Evolutionary conservation across 1,139 yeast species (phyloP).

Genomic region (Debaryomycetaceae sp.): DNA sequence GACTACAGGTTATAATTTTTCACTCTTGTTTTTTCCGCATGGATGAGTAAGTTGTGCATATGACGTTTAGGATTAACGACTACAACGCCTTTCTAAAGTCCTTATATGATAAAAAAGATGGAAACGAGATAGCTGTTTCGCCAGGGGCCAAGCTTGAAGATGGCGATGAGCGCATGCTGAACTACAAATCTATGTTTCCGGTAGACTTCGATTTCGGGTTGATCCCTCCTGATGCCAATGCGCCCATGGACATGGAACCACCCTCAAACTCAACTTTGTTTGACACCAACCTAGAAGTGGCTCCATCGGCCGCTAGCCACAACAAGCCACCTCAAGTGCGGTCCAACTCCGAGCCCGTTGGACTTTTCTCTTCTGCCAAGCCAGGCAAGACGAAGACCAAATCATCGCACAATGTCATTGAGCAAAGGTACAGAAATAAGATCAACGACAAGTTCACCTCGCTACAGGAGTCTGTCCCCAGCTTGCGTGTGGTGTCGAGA

Average conservation of each 20-base stretch:
- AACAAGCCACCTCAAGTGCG: too few relatives aligned
- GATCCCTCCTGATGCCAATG: constrained; percentile 9
- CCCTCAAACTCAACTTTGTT: neutral
- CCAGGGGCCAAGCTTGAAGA: too few relatives aligned
- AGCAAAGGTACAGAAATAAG: constrained; percentile 43
- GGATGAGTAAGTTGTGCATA: too few relatives aligned
- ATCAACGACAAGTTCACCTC: constrained; percentile 42
- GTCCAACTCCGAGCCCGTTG: too few relatives aligned
- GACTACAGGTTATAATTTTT: too few relatives aligned
- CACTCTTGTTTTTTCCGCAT: too few relatives aligned
- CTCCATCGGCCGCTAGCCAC: too few relatives aligned
- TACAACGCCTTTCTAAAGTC: constrained; percentile 29
- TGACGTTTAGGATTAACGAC: constrained; percentile 31
- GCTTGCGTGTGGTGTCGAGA: constrained; percentile 29
- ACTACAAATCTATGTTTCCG: constrained; percentile 15
- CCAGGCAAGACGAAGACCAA: constrained; percentile 17
- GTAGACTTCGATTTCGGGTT: constrained; percentile 32
- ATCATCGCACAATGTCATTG: constrained; percentile 42
- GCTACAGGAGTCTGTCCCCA: constrained; percentile 40
- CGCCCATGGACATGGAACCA: constrained; percentile 1
- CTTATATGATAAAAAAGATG: constrained; percentile 18
- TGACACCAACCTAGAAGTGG: too few relatives aligned
- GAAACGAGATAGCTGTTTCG: neutral
- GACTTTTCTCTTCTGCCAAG: neutral
- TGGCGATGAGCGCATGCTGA: constrained; percentile 5